Evolutionary conservation across 495 filamentous ascomycete genomes (phyloP).

Genomic region (Aspergillus carlsbadensis): DNA sequence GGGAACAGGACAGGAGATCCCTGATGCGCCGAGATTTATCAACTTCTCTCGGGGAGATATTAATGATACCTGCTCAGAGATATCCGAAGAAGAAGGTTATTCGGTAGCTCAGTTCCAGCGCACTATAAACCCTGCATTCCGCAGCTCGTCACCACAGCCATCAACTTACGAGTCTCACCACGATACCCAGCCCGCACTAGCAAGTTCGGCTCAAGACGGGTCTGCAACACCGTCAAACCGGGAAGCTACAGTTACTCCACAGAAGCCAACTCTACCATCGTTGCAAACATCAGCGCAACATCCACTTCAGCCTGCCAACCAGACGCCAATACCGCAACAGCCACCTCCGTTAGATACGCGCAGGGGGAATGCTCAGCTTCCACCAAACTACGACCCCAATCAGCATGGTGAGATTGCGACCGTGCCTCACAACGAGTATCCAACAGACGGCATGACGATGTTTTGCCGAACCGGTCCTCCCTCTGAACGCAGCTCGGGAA

Average conservation of each 20-base stretch:
- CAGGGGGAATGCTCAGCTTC: constrained; percentile 47
- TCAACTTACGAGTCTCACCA: constrained; percentile 89
- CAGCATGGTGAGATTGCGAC: constrained; percentile 64
- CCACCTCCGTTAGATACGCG: constrained; percentile 51
- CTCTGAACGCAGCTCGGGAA: constrained; percentile 78
- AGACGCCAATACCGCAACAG: constrained; percentile 34
- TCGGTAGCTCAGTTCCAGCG: constrained; percentile 94
- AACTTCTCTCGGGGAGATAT: constrained; percentile 94
- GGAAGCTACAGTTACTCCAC: constrained; percentile 54
- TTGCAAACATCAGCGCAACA: constrained; percentile 8
- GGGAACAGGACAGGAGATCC: constrained; percentile 95
- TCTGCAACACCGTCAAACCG: constrained; percentile 46
- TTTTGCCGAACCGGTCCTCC: constrained; percentile 85
- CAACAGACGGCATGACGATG: constrained; percentile 98
- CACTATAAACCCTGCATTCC: constrained; percentile 91
- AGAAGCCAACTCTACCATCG: constrained; percentile 37
- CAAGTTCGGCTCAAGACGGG: constrained; percentile 59
- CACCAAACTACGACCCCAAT: constrained; percentile 50
- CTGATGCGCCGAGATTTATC: constrained; percentile 95
- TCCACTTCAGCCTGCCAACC: constrained; percentile 1
- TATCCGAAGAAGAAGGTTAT: constrained; percentile 81
- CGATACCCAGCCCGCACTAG: constrained; percentile 69
- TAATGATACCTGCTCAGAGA: constrained; percentile 76
- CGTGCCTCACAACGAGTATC: constrained; percentile 91
- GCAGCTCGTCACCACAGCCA: constrained; percentile 84